Evolutionary conservation across 2,329 filamentous ascomycete species (phyloP).

Genomic region (Ophiocordyceps robertsii): DNA sequence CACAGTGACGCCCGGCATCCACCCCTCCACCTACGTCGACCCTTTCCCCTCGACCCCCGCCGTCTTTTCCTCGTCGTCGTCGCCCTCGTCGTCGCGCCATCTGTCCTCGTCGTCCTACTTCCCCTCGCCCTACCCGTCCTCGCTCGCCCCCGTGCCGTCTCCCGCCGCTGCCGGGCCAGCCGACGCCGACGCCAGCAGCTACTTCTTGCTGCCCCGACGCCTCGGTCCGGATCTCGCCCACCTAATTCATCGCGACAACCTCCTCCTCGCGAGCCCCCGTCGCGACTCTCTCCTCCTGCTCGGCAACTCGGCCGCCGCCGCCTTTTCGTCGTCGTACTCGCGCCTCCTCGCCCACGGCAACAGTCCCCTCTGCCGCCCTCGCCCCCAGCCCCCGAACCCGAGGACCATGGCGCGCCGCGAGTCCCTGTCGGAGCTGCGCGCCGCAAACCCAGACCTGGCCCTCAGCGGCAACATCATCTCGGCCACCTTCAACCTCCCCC

Average conservation of each 20-base stretch:
- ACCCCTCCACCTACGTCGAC: constrained; percentile 10
- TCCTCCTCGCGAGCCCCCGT: too few species aligned
- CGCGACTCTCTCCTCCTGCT: neutral
- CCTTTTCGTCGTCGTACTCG: neutral
- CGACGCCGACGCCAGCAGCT: neutral
- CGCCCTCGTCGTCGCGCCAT: neutral
- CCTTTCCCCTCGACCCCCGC: neutral
- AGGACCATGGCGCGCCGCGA: constrained; percentile 28
- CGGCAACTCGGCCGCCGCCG: neutral
- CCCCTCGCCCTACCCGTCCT: neutral
- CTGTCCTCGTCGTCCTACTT: neutral
- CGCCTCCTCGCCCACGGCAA: neutral
- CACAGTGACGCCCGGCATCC: constrained; percentile 14
- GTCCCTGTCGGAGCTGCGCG: constrained; percentile 41
- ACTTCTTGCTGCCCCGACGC: neutral
- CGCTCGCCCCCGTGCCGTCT: neutral
- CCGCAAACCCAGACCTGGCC: constrained; percentile 40
- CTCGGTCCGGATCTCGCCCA: neutral
- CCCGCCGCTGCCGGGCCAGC: neutral
- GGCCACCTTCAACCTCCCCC: constrained; percentile 49
- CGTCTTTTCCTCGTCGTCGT: neutral
- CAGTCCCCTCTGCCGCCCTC: neutral
- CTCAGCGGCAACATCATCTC: constrained; percentile 55
- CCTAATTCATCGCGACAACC: too few species aligned
- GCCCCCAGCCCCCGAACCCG: neutral